These are phyloP conservation scores for Termitomyces sp. DNA, from an alignment of 768 basidiomycete species.

Conservation along the genomic window DNA sequence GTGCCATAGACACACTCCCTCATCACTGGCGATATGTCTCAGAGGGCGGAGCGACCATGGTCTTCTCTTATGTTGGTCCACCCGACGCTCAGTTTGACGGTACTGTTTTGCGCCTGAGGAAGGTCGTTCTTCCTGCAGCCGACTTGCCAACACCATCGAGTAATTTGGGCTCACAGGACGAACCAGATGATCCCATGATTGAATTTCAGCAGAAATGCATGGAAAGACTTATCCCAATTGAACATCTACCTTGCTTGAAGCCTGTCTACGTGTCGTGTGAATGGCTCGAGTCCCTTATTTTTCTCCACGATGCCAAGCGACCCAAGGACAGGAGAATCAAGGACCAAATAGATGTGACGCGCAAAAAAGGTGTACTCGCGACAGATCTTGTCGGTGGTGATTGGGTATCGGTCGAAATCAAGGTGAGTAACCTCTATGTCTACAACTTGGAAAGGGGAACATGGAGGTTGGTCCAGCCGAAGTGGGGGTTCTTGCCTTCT, in stretches of 20 bases:
- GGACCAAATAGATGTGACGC: constrained; percentile 53
- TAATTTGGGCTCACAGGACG: constrained; percentile 12
- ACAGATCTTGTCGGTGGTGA: constrained; percentile 70
- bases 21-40: constrained; percentile 79
- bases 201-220: constrained; percentile 65
- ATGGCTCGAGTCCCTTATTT: constrained; percentile 60
- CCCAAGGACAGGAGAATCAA: constrained; percentile 48
- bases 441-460: neutral
- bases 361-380: constrained; percentile 61
- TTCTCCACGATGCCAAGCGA: constrained; percentile 40
- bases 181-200: constrained; percentile 32
- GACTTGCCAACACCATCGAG: neutral
- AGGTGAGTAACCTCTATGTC: constrained; percentile 46
- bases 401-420: constrained; percentile 82
- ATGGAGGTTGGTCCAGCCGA: constrained; percentile 54
- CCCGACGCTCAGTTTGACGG: constrained; percentile 44
- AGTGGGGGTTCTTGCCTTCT: constrained; percentile 91
- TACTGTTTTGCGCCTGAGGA: constrained; percentile 75
- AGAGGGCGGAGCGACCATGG: constrained; percentile 90
- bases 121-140: constrained; percentile 27
- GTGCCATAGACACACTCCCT: constrained; percentile 29
- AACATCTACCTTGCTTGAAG: constrained; percentile 54
- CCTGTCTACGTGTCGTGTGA: constrained; percentile 37
- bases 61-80: constrained; percentile 75
- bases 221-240: constrained; percentile 52